A percentile compares a stretch with the other conserved stretches of the same genome.
phyloP scores from a whole-genome alignment of 495 filamentous ascomycete species.

The Podospora anserina region DNA sequence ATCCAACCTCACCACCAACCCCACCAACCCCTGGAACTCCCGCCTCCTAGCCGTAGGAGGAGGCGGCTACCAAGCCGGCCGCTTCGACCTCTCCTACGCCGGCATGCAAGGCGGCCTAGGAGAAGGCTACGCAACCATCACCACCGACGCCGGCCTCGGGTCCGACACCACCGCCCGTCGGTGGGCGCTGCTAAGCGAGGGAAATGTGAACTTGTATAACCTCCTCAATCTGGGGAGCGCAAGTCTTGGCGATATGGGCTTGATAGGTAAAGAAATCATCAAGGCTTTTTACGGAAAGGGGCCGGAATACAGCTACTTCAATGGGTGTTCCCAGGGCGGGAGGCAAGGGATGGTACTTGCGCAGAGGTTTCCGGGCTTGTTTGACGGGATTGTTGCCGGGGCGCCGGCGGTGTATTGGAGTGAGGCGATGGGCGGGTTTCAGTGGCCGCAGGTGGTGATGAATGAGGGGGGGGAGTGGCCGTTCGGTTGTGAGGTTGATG shows the following conservation, averaged over 20 bases:
- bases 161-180: background rate
- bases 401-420: conserved; percentile 38
- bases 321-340: conserved; percentile 46
- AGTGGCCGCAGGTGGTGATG: conserved; percentile 43
- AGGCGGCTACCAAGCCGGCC: conserved; percentile 40
- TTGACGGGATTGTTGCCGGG: conserved; percentile 42
- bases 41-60: conserved; percentile 45
- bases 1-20: background rate
- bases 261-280: conserved; percentile 35
- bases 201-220: conserved; percentile 41
- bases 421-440: conserved; percentile 14
- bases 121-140: conserved; percentile 39
- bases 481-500: conserved; percentile 34
- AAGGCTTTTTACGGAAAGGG: conserved; percentile 35
- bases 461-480: conserved; percentile 26
- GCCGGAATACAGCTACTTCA: conserved; percentile 43
- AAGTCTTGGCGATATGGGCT: conserved; percentile 30
- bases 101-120: conserved; percentile 31
- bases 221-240: conserved; percentile 41
- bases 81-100: conserved; percentile 12
- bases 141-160: conserved; percentile 43
- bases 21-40: conserved; percentile 37
- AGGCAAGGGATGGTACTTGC: conserved; percentile 44
- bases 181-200: conserved; percentile 42
- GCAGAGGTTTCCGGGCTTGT: conserved; percentile 42